A percentile compares a stretch with the other conserved stretches of the same genome.
phyloP scores from a whole-genome alignment of 768 basidiomycete species.

The Suillus decipiens region DNA sequence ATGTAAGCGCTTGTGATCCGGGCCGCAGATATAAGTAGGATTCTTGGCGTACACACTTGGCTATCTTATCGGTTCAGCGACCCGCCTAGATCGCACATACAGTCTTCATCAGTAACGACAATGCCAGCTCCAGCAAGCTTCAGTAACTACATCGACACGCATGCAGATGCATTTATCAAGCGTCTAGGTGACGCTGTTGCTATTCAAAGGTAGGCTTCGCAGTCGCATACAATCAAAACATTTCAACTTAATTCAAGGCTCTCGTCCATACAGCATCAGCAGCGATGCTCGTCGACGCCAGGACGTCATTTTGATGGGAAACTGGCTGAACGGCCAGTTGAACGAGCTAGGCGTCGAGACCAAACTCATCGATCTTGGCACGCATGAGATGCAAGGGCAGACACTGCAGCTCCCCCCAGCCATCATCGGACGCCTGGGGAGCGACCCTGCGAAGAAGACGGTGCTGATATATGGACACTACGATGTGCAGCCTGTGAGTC shows the following conservation, averaged over 20 bases:
- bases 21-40: background rate
- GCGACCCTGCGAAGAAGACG: constrained; percentile 89
- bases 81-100: background rate
- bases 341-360: constrained; percentile 79
- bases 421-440: constrained; percentile 79
- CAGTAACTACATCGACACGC: constrained; percentile 59
- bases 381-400: constrained; percentile 71
- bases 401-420: constrained; percentile 77
- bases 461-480: constrained; percentile 94
- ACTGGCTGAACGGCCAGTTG: constrained; percentile 77
- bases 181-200: constrained; percentile 80
- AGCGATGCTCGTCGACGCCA: constrained; percentile 69
- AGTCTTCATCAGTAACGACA: background rate
- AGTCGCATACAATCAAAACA: constrained; percentile 4
- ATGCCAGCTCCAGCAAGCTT: constrained; percentile 41
- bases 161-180: constrained; percentile 74
- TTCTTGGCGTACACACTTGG: background rate
- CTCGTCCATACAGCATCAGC: constrained; percentile 50
- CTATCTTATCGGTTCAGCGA: background rate
- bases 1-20: background rate
- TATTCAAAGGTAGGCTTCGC: constrained; percentile 64
- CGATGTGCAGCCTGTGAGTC: constrained; percentile 86
- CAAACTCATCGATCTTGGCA: constrained; percentile 72
- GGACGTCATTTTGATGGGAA: constrained; percentile 84
- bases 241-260: constrained; percentile 6